Conservation (phyloP, 1,284 basidiomycete genomes). For the Irpex sp. region DNA sequence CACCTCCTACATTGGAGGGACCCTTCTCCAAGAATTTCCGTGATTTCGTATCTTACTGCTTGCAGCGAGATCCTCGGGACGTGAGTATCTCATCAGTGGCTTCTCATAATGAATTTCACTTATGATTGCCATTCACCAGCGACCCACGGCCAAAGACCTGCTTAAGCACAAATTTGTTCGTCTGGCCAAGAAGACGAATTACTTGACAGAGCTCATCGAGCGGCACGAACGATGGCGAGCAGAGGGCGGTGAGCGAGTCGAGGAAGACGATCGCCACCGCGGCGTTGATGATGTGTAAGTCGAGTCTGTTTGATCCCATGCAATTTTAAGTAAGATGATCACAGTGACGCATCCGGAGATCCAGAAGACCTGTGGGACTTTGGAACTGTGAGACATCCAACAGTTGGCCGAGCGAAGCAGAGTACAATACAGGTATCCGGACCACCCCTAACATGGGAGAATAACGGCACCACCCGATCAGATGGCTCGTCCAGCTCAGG, state of each 20-base stretch:
- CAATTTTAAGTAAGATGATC: slow-evolving; percentile 7
- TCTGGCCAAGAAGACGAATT: slow-evolving; percentile 91
- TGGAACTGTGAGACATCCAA: slow-evolving; percentile 80
- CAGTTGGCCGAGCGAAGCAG: slow-evolving; percentile 55
- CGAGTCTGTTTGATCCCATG: neutral
- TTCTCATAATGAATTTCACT: slow-evolving; percentile 1
- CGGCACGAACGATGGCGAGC: slow-evolving; percentile 90
- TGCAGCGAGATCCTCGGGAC: slow-evolving; percentile 91
- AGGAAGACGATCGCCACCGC: slow-evolving; percentile 65
- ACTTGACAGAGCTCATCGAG: slow-evolving; percentile 94
- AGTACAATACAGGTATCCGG: slow-evolving; percentile 58
- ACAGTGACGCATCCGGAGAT: slow-evolving; percentile 50
- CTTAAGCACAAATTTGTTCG: slow-evolving; percentile 96
- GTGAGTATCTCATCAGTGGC: slow-evolving; percentile 40
- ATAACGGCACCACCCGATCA: slow-evolving; percentile 51
- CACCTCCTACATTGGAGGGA: slow-evolving; percentile 85
- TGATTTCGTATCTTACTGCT: slow-evolving; percentile 91
- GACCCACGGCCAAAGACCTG: slow-evolving; percentile 91
- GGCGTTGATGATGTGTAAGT: slow-evolving; percentile 56
- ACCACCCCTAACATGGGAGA: slow-evolving; percentile 73
- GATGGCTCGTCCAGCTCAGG: slow-evolving; percentile 30
- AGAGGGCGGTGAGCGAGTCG: slow-evolving; percentile 79
- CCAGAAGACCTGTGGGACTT: slow-evolving; percentile 94
- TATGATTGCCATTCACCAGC: slow-evolving; percentile 40
- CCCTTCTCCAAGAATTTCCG: slow-evolving; percentile 90